phyloP scores from a whole-genome alignment of 805 yeast species.

The Grigorovia jiainica region DNA sequence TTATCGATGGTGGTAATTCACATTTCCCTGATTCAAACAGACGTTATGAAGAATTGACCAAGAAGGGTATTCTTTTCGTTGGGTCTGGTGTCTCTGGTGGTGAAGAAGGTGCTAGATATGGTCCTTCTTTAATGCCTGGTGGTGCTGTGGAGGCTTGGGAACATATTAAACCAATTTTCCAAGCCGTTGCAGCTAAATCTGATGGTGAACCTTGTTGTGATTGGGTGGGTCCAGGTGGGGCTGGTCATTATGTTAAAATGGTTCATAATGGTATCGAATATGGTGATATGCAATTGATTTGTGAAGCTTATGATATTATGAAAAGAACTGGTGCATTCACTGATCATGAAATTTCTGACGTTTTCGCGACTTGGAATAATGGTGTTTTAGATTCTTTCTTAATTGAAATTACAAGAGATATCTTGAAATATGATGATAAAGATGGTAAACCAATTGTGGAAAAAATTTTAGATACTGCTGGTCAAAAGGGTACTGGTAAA shows the following conservation, averaged over 20 bases:
- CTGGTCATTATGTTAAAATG: slow-evolving; percentile 99
- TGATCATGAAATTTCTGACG: slow-evolving; percentile 88
- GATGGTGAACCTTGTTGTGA: slow-evolving; percentile 99
- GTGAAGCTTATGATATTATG: slow-evolving; percentile 95
- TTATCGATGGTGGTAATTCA: slow-evolving; percentile 99
- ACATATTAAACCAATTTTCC: slow-evolving; percentile 92
- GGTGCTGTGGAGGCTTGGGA: slow-evolving; percentile 99
- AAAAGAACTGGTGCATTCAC: slow-evolving; percentile 87
- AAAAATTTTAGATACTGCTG: slow-evolving; percentile 94
- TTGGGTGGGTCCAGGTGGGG: slow-evolving; percentile 99
- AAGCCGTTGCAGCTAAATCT: slow-evolving; percentile 87
- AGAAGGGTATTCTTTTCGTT: slow-evolving; percentile 81
- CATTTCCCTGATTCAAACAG: slow-evolving; percentile 98
- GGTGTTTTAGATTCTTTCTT: slow-evolving; percentile 97
- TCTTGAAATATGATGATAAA: slow-evolving; percentile 76
- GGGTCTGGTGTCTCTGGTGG: slow-evolving; percentile 99
- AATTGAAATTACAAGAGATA: slow-evolving; percentile 93
- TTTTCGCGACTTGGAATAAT: slow-evolving; percentile 86
- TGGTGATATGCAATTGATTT: slow-evolving; percentile 99
- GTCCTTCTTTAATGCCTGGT: slow-evolving; percentile 99
- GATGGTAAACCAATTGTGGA: slow-evolving; percentile 92
- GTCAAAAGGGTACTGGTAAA: slow-evolving; percentile 99
- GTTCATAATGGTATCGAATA: slow-evolving; percentile 99
- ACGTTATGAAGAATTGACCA: slow-evolving; percentile 81
- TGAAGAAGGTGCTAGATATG: slow-evolving; percentile 99